Evolutionary conservation across 768 basidiomycete genomes (phyloP), one percentile per base, ranked within the genome.

Genomic region (Trametes cinnabarina): DNA sequence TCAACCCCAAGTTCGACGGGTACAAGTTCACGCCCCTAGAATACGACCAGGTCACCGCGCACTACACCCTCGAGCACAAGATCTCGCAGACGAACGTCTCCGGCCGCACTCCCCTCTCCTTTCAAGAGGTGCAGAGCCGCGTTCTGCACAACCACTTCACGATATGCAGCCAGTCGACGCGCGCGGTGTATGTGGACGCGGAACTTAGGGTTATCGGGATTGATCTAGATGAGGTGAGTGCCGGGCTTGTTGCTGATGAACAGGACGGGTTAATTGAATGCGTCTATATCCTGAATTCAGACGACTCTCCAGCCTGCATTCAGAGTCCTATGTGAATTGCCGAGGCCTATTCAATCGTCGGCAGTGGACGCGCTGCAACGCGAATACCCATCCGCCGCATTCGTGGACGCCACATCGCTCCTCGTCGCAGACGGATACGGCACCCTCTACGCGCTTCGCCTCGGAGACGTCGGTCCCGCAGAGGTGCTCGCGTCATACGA

Each of bases 1-100:
- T 90, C 23, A 93, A 94, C 64, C 84, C 90, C 1, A 88, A 87
- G 63, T 94, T 94, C 56, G 92, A 94, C 62, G 89, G 88, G 2
- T 94, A 94, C 70, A 90, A 82, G 63, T 78, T 94, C 25, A 79
- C 85, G 60, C 73, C 83, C 3, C 74, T 90, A 32, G 69, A 77
- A 11, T 84, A 86, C 62, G 81, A 85, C n/a, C 73, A 81, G 8
- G 73, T 74, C 9, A 77, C 88, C 4, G 71, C 72, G 19, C 77
- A 81, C 23, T 81, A 79, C 68, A 69, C 70, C 9, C 79, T 92
- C 30, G 67, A 70, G 23, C 70, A 73, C 60, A 73, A 58, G 68
- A 80, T 64, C 67, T 81, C 75, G 63, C 81, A 76, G 76, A 77
- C 82, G 8, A 83, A 86, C 37, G 72, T 80, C 10, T 85, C 88